Evolutionary conservation across 495 filamentous ascomycete species (phyloP).

Genomic region (Aspergillus sparsus): DNA sequence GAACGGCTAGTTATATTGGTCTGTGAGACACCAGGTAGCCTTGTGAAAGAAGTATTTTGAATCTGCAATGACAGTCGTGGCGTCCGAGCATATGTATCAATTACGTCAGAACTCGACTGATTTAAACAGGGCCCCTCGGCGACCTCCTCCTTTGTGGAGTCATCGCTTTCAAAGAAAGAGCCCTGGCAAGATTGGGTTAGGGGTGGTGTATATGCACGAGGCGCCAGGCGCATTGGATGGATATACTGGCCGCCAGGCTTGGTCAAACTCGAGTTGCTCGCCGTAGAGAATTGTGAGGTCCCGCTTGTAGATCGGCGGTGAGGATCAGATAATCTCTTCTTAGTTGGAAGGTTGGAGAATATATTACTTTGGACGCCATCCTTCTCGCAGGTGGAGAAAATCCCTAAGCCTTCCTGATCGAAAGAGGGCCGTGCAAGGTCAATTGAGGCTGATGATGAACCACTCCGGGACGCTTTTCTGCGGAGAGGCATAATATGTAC

Average conservation of each 20-base stretch:
- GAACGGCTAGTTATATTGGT: slow-evolving; percentile 53
- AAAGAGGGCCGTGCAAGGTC: slow-evolving; percentile 57
- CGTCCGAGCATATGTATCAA: slow-evolving; percentile 32
- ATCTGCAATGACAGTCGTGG: slow-evolving; percentile 48
- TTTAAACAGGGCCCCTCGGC: slow-evolving; percentile 26
- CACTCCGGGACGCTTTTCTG: slow-evolving; percentile 55
- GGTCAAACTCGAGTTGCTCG: slow-evolving; percentile 48
- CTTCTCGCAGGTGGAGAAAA: slow-evolving; percentile 52
- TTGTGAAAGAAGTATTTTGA: slow-evolving; percentile 50
- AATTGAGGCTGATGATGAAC: slow-evolving; percentile 44
- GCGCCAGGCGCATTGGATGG: slow-evolving; percentile 62
- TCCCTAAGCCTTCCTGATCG: slow-evolving; percentile 59
- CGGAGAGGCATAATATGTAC: slow-evolving; percentile 59
- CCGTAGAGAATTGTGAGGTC: slow-evolving; percentile 55
- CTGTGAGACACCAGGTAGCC: slow-evolving; percentile 52
- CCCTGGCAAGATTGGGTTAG: slow-evolving; percentile 52
- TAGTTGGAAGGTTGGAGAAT: slow-evolving; percentile 26
- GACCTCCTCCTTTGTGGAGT: slow-evolving; percentile 37
- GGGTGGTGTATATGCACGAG: slow-evolving; percentile 58
- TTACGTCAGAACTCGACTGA: slow-evolving; percentile 29
- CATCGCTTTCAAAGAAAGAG: slow-evolving; percentile 50
- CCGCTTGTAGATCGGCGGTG: slow-evolving; percentile 59
- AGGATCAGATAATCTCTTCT: slow-evolving; percentile 39
- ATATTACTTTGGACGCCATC: slow-evolving; percentile 35
- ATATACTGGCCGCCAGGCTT: slow-evolving; percentile 55